These are phyloP conservation scores for Tremella fuciformis DNA, from an alignment of 768 basidiomycete genomes.

Conservation along the genomic window DNA sequence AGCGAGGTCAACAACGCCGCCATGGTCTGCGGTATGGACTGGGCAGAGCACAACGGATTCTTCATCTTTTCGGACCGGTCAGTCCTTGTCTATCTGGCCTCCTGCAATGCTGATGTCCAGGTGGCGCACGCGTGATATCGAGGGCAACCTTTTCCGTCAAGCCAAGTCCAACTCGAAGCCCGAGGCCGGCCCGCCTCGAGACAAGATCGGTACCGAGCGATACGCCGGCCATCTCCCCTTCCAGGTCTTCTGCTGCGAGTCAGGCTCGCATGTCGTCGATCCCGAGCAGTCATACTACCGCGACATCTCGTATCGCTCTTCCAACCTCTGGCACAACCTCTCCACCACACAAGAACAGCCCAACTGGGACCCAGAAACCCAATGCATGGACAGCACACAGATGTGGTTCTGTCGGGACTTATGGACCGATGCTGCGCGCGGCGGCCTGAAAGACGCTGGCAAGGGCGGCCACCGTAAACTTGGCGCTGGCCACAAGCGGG, in stretches of 20 bases:
- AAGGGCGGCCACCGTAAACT: conserved; percentile 40
- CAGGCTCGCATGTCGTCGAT: conserved; percentile 94
- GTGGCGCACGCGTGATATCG: conserved; percentile 97
- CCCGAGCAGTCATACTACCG: conserved; percentile 94
- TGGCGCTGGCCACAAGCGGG: conserved; percentile 32
- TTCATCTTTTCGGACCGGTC: conserved; percentile 98
- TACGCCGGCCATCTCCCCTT: conserved; percentile 92
- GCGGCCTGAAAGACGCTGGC: conserved; percentile 56
- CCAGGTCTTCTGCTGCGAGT: conserved; percentile 98
- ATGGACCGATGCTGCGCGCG: conserved; percentile 83
- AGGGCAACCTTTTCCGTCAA: conserved; percentile 95
- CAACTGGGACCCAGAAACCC: conserved; percentile 71
- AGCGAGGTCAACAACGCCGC: conserved; percentile 87
- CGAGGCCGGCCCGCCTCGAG: conserved; percentile 88
- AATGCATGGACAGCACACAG: conserved; percentile 92
- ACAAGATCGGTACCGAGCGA: conserved; percentile 71
- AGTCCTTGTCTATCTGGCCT: conserved; percentile 34
- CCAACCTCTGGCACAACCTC: conserved; percentile 75
- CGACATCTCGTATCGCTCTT: conserved; percentile 79
- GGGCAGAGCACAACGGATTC: conserved; percentile 95
- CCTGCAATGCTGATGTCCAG: conserved; percentile 52
- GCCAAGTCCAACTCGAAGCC: conserved; percentile 88
- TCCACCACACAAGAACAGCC: conserved; percentile 58
- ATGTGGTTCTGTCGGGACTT: conserved; percentile 98
- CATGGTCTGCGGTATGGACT: conserved; percentile 99